Percentiles rank a stretch among this genome's conserved stretches.
These are phyloP conservation scores for Podaxis sp. DNA, from an alignment of 768 basidiomycete species.

Conservation along the genomic window DNA sequence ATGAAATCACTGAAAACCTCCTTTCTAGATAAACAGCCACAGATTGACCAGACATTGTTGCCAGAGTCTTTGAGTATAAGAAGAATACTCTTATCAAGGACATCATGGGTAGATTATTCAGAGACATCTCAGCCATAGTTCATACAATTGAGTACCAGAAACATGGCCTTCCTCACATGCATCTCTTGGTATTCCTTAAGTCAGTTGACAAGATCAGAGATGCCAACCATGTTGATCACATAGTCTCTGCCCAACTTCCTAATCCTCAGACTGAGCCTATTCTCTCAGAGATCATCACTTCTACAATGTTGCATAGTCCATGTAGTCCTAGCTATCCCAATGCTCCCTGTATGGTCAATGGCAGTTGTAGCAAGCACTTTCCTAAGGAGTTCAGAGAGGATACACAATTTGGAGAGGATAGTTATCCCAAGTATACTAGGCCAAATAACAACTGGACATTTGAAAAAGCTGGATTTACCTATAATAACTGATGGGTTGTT, in stretches of 20 bases:
- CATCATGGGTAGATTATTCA: slow-evolving; percentile 40
- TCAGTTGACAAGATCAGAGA: slow-evolving; percentile 29
- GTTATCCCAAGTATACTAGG: slow-evolving; percentile 36
- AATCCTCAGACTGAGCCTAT: slow-evolving; percentile 34
- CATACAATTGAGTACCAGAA: slow-evolving; percentile 58
- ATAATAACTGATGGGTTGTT: slow-evolving; percentile 42
- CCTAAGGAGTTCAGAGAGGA: slow-evolving; percentile 34
- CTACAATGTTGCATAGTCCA: slow-evolving; percentile 48
- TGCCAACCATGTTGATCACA: slow-evolving; percentile 35
- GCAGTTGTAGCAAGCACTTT: slow-evolving; percentile 40
- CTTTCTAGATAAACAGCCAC: slow-evolving; percentile 34
- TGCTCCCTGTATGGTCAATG: slow-evolving; percentile 40
- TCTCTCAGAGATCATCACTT: slow-evolving; percentile 38
- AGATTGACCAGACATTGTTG: slow-evolving; percentile 49
- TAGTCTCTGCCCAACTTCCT: slow-evolving; percentile 42
- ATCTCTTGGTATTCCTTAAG: slow-evolving; percentile 44
- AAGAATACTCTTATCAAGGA: slow-evolving; percentile 34
- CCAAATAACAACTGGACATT: slow-evolving; percentile 31
- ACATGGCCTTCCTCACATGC: slow-evolving; percentile 51
- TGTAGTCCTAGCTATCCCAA: slow-evolving; percentile 34
- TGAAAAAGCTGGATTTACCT: not conserved
- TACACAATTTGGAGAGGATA: slow-evolving; percentile 36
- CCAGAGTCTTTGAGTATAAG: slow-evolving; percentile 45
- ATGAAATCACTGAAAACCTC: slow-evolving; percentile 37
- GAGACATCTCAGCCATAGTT: slow-evolving; percentile 36